These are phyloP conservation scores for Aspergillus panamensis DNA, from an alignment of 495 filamentous ascomycete species.

Conservation along the genomic window DNA sequence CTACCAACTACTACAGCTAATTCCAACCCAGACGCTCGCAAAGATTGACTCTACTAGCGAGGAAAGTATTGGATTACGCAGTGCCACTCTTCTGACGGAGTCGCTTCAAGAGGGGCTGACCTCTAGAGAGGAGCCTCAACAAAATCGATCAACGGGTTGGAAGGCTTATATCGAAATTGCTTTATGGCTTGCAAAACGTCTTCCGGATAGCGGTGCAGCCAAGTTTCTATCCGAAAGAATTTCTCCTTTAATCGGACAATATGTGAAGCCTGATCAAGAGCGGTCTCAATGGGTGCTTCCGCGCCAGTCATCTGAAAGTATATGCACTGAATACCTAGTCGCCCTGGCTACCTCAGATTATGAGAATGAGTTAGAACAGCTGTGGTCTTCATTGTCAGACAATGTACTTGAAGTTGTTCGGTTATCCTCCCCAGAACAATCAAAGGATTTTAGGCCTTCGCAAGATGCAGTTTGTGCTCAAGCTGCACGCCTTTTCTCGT, in stretches of 20 bases:
- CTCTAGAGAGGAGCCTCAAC: constrained; percentile 67
- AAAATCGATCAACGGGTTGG: constrained; percentile 67
- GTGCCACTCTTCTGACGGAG: constrained; percentile 48
- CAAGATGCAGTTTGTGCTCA: constrained; percentile 61
- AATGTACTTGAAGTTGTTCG: constrained; percentile 59
- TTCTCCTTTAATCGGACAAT: constrained; percentile 56
- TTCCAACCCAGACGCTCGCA: constrained; percentile 55
- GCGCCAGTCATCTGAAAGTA: constrained; percentile 30
- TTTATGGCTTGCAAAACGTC: constrained; percentile 43
- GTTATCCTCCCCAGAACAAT: constrained; percentile 71
- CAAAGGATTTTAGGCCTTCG: constrained; percentile 66
- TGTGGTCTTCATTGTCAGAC: constrained; percentile 55
- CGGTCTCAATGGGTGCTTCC: constrained; percentile 49
- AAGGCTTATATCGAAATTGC: constrained; percentile 62
- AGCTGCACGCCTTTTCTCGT: constrained; percentile 58
- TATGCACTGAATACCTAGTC: constrained; percentile 41
- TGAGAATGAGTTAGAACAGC: constrained; percentile 32
- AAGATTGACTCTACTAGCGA: constrained; percentile 37
- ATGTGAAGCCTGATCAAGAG: constrained; percentile 48
- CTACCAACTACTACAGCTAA: constrained; percentile 50
- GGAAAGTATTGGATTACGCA: constrained; percentile 23
- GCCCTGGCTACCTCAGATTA: constrained; percentile 27
- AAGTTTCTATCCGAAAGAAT: constrained; percentile 48
- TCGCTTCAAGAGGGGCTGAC: constrained; percentile 66
- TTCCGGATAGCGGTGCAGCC: constrained; percentile 45